phyloP scores from a whole-genome alignment of 2,329 filamentous ascomycete species.

The Falciphora oryzae region DNA sequence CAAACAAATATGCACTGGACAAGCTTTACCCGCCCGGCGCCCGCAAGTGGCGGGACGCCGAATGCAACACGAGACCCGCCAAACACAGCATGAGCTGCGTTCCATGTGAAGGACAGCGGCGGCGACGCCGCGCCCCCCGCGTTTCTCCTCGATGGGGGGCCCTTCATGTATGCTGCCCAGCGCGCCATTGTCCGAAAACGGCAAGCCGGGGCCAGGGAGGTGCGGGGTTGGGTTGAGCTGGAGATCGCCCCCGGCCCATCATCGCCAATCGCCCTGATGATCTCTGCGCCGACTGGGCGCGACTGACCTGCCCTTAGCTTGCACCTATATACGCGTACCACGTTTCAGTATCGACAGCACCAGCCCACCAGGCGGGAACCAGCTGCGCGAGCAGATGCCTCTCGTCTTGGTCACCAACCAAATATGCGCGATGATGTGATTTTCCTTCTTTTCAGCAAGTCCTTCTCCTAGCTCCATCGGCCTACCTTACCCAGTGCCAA shows the following conservation, averaged over 20 bases:
- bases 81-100: background rate
- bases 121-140: too few species aligned
- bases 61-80: background rate
- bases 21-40: background rate
- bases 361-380: background rate
- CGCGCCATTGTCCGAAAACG: background rate
- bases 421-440: background rate
- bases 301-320: background rate
- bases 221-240: background rate
- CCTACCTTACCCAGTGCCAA: too few species aligned
- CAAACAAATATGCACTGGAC: background rate
- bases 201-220: background rate
- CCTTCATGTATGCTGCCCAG: background rate
- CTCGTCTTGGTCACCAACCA: background rate
- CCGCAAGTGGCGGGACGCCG: too few species aligned
- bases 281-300: background rate
- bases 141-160: background rate
- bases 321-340: background rate
- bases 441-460: background rate
- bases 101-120: background rate
- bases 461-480: background rate
- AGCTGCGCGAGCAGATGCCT: background rate
- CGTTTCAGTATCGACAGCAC: background rate
- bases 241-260: background rate
- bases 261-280: background rate